Base-by-base conservation (phyloP, 2,329 filamentous ascomycete species). In the Huntiella omanensis region DNA sequence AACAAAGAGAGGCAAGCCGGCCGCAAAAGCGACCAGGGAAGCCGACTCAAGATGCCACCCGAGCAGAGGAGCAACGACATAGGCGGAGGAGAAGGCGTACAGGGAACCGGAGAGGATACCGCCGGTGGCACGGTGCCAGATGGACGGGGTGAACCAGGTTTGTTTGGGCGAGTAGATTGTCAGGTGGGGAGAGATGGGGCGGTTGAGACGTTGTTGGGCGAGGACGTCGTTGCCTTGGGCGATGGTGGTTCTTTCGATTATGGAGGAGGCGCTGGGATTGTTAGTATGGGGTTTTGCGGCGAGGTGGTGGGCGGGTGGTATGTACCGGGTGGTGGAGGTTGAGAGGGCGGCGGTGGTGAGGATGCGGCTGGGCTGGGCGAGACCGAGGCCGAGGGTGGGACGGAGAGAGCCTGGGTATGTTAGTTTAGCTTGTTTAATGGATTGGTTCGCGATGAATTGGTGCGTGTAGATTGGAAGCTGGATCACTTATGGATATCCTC, bases 121-220 rank as follows among this genome's bases (percentile, higher is more conserved):
- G 56, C 84, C 87, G n/a, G 84, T 88, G 66, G 94, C 76, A 57
- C 87, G 85, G 68, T 86, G 83, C 64, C 83, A 71, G 54, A 71
- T 70, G 49, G 69, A 76, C 55, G 77, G 78, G 54, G 71, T 70
- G 62, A 83, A 79, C 80, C 79, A 94, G 55, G 84, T 91, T 65
- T 95, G 82, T 63, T 84, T 77, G 50, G 80, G 74, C 62, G 76
- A 73, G 77, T 95, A 95, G 73, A 92, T 87, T 58, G 66, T 61
- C 52, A 95, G 75, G 60, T 95, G 86, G 47, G 87, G 87, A 40
- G 84, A 73, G 56, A 94, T 71, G 59, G 87, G 87, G 45, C 87
- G 87, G 58, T 71, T 64, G 47, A 80, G 71, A 57, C 87, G 87
- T 69, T 95, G 87, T 58, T 75, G 68, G 57, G 73, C 78, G 59